Base-by-base conservation (phyloP, 345 rosid species). In the Rubroshorea leprosula region DNA sequence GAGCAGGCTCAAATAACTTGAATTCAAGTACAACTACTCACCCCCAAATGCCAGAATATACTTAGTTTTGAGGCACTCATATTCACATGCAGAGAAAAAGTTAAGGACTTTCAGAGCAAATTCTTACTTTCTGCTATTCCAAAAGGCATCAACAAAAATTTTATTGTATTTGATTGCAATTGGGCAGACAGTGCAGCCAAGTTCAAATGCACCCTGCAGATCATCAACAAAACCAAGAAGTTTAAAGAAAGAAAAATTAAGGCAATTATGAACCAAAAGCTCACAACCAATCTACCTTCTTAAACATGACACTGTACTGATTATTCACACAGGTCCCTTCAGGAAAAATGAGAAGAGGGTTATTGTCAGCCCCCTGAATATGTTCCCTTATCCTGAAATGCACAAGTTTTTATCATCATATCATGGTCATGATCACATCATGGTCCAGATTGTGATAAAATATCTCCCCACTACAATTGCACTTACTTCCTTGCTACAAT, bases 341-440 rank as follows among this genome's bases (percentile, higher is more conserved):
- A 20, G 99, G 99, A 78, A 94, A 94, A 74, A 94, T 87, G 56
- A 90, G 95, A 76, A 94, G 92, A 69, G 99, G 99, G 57, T 90
- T 90, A 66, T 78, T 94, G 72, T 90, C 96, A 71, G 76, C 73
- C 53, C 92, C 95, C 76, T 75, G 93, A 29, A 86, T 83, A 76
- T 94, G 97, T 45, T 90, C 84, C 71, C 95, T 79, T 78, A 90
- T 76, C 83, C 97, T 94, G 90, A 74, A 75, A 70, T 11, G 61
- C 50, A 27, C 26, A 49, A 25, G 63, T 64, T 64, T 46, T 23
- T 49, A 23, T 54, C 62, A 57, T 57, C 55, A 66, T 26, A 51
- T 47, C 67, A 79, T 1, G 1, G n/a, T n/a, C n/a, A n/a, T n/a
- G n/a, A n/a, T n/a, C n/a, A n/a, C 24, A 49, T 55, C n/a, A n/a